These are phyloP conservation scores for Quillaja saponaria DNA, from an alignment of 306 rosid species.

Conservation along the genomic window DNA sequence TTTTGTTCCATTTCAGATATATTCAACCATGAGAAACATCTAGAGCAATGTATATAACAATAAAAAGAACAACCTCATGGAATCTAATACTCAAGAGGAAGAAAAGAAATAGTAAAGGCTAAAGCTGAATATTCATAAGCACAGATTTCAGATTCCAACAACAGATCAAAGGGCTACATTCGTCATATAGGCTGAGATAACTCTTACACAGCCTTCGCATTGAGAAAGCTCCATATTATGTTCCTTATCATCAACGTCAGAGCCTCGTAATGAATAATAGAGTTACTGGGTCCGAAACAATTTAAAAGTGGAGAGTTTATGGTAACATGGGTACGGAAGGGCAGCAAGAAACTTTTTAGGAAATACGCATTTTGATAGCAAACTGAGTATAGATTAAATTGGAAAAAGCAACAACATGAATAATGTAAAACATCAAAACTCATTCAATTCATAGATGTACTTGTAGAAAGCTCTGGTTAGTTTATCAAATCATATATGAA, in stretches of 20 bases:
- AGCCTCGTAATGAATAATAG: neutral
- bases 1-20: neutral
- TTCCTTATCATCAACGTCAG: slow-evolving; percentile 1
- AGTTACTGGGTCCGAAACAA: neutral
- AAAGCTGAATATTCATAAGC: no score
- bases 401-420: slow-evolving; percentile 18
- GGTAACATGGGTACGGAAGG: neutral
- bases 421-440: neutral
- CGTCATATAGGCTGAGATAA: neutral
- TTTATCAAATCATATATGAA: no score
- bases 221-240: neutral
- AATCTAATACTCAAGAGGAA: neutral
- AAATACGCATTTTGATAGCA: neutral
- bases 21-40: neutral
- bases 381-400: neutral
- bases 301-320: neutral
- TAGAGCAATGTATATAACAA: neutral
- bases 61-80: neutral
- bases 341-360: neutral
- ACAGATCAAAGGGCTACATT: neutral
- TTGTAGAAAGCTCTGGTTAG: neutral
- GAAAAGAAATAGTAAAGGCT: neutral
- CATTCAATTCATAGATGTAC: neutral
- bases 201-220: no score
- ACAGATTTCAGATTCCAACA: neutral